Evolutionary conservation across 371 early-diverging fungal genomes (phyloP), one percentile per base, ranked within the genome.

Genomic region (Funneliformis caledonium): DNA sequence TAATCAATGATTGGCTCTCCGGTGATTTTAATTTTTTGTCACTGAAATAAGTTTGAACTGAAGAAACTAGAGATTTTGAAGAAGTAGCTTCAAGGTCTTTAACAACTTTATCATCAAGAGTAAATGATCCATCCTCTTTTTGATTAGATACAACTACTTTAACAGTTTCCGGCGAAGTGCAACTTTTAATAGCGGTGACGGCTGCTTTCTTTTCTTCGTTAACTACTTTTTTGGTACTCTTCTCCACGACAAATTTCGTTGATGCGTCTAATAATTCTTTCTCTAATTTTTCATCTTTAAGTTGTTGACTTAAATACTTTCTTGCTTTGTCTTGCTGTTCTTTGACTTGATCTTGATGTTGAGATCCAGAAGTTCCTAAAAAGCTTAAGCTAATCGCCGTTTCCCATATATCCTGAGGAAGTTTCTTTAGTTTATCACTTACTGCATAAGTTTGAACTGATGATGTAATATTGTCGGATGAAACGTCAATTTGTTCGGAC

Each of bases 61-160:
- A 14, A 14, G 76, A 42, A 6, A 62, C 47, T 11, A 62, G 8
- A 10, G 60, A 19, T n/a, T 76, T n/a, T 2, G 16, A n/a, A 3
- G 70, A 70, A 16, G 43, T n/a, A 11, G 62, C 43, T 9, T 76
- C 12, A 9, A 76, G 31, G 33, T 42, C 47, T 22, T 76, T 45
- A 62, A 31, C 61, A 22, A 76, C 33, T 5, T 37, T 22, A 1
- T 45, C 61, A 10, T 11, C 22, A 22, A 76, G 31, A 62, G 61
- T 47, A 59, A 76, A 11, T n/a, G 59, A 60, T 9, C 75, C 75
- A 56, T 75, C 75, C 8, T 75, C 37, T 33, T 75, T 75, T 60
- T 75, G 68, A 31, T 33, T 16, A 10, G 75, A 60, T 10, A 61
- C 42, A 4, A n/a, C 37, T 42, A n/a, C 75, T 31, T 60, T 22